Conservation (phyloP, 2,329 filamentous ascomycete species). For the Beauveria sp. region DNA sequence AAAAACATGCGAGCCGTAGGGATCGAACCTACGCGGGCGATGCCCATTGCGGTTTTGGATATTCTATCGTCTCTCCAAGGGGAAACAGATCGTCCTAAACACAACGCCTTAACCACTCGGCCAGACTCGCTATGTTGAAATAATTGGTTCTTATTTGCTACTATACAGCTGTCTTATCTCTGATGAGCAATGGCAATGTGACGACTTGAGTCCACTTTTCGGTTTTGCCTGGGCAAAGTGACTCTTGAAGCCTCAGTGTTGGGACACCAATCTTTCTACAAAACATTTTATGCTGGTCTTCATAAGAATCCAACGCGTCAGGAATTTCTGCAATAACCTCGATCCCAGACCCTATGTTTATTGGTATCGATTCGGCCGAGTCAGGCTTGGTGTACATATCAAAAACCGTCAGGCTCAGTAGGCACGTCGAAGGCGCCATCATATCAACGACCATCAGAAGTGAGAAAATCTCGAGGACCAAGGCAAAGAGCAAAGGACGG, state of each 20-base stretch:
- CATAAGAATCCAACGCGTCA: too few relatives aligned
- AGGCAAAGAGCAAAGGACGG: background rate
- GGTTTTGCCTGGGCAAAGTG: background rate
- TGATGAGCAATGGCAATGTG: background rate
- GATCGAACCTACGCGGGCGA: conserved; percentile 44
- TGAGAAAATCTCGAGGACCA: background rate
- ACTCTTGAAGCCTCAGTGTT: background rate
- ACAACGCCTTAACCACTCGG: conserved; percentile 51
- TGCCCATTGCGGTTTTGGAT: conserved; percentile 32
- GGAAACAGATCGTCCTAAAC: conserved; percentile 33
- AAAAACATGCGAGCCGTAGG: conserved; percentile 35
- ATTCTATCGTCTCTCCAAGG: conserved; percentile 7
- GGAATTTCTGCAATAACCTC: too few relatives aligned
- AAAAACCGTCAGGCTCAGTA: background rate
- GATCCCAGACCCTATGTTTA: too few relatives aligned
- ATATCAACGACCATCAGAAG: background rate
- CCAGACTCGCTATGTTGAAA: conserved; percentile 30
- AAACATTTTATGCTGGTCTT: too few relatives aligned
- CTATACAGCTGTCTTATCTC: background rate
- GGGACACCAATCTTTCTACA: background rate
- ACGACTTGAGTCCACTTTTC: background rate
- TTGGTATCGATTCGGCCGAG: too few relatives aligned
- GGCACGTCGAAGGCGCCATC: background rate
- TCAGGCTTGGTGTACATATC: background rate
- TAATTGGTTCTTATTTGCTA: background rate